Evolutionary conservation across 805 yeast genomes (phyloP).

Genomic region (Saturnispora diversa): DNA sequence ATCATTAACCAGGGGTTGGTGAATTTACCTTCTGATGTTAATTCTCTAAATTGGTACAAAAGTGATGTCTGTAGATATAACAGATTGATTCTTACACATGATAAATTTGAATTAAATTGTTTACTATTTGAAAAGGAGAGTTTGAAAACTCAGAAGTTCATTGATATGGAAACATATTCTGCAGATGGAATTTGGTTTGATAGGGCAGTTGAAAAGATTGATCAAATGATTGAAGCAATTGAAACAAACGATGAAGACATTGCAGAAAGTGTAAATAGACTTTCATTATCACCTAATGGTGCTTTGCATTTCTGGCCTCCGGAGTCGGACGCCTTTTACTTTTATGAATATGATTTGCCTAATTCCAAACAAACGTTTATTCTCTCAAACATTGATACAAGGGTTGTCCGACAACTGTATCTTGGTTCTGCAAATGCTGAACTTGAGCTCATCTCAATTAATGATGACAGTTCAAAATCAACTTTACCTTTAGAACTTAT

Average conservation of each 20-base stretch:
- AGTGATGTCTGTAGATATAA: slow-evolving; percentile 66
- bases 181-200: slow-evolving; percentile 50
- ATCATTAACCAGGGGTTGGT: slow-evolving; percentile 47
- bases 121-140: slow-evolving; percentile 52
- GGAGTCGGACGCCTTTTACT: slow-evolving; percentile 48
- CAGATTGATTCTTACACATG: slow-evolving; percentile 62
- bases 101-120: slow-evolving; percentile 43
- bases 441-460: not conserved
- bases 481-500: slow-evolving; percentile 60
- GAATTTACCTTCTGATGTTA: not conserved
- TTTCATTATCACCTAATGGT: slow-evolving; percentile 16
- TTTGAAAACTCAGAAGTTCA: slow-evolving; percentile 42
- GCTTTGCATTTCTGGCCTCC: slow-evolving; percentile 8
- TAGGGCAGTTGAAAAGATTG: slow-evolving; percentile 50
- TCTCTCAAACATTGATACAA: slow-evolving; percentile 71
- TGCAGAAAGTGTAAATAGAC: slow-evolving; percentile 13
- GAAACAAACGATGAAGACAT: slow-evolving; percentile 26
- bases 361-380: slow-evolving; percentile 58
- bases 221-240: slow-evolving; percentile 36
- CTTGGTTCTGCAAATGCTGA: slow-evolving; percentile 5
- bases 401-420: slow-evolving; percentile 32
- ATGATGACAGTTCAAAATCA: slow-evolving; percentile 32
- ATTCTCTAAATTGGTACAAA: slow-evolving; percentile 43
- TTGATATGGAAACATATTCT: slow-evolving; percentile 52
- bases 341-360: slow-evolving; percentile 57